Percentiles rank a stretch among this genome's conserved stretches.
Conservation (phyloP, 371 early-diverging fungal species). For the Rhizopus stolonifer region DNA sequence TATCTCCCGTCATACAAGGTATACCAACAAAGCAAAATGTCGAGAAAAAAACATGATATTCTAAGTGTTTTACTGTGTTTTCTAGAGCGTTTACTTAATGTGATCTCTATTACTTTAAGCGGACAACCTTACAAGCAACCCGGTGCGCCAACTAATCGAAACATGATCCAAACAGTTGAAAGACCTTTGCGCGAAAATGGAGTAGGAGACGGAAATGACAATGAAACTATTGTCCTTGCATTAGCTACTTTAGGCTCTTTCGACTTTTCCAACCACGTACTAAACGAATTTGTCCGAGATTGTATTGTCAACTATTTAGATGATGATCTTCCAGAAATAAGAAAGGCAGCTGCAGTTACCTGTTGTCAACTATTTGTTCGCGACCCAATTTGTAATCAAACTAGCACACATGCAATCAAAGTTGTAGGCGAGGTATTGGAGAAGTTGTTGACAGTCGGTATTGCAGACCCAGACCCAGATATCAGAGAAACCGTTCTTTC, state of each 20-base stretch:
- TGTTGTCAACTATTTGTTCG: conserved; percentile 82
- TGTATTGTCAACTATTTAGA: conserved; percentile 85
- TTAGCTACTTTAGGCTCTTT: conserved; percentile 86
- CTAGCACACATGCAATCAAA: conserved; percentile 82
- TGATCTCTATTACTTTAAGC: conserved; percentile 84
- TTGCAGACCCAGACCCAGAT: conserved; percentile 84
- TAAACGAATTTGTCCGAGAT: conserved; percentile 91
- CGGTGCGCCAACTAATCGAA: conserved; percentile 63
- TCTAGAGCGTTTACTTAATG: conserved; percentile 84
- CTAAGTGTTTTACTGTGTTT: no score
- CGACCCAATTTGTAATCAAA: conserved; percentile 76
- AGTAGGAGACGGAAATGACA: conserved; percentile 62
- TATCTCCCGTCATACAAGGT: conserved; percentile 90
- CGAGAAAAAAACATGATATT: no score
- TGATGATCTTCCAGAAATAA: conserved; percentile 79
- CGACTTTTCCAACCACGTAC: conserved; percentile 78
- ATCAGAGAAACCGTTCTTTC: conserved; percentile 83
- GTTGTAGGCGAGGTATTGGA: conserved; percentile 89
- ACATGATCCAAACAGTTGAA: conserved; percentile 40
- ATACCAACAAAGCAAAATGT: conserved; percentile 7
- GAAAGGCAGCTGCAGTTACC: conserved; percentile 88
- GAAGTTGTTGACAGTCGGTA: conserved; percentile 83
- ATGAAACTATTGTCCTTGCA: conserved; percentile 82
- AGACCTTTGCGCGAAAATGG: conserved; percentile 50
- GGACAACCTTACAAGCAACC: conserved; percentile 85